Base-by-base conservation (phyloP, 768 basidiomycete species). In the Filobasidium floriforme region DNA sequence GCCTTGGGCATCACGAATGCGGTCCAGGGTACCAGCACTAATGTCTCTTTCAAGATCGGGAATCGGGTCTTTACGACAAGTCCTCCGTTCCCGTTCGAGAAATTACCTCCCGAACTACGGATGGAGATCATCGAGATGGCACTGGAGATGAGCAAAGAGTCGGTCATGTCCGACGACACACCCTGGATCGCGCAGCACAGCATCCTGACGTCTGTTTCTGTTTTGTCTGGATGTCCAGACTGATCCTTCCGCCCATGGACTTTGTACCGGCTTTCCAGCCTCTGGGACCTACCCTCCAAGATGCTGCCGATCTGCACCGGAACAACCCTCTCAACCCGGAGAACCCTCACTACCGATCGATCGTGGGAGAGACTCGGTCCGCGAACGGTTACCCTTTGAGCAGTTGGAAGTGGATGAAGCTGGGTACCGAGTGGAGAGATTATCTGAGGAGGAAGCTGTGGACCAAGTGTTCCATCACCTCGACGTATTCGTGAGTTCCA, bases 1-100 rank as follows among this genome's bases (percentile, higher is more conserved):
- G 72, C 71, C 41, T 66, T 76, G 40, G 75, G 75, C 0, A 68
- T 76, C 43, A 70, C 73, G 61, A 76, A 76, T 63, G 69, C 72
- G 9, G 41, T 71, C 29, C 73, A 74, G 46, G 72, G 70, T 37
- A 67, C 68, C 51, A 55, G 55, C 2, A 68, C 69, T n/a, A 68
- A 68, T 9, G 68, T 76, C 29, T 70, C 72, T 12, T 61, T 76
- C 64, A 70, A 73, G 61, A 68, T 76, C 60, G 75, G 75, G 19
- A 52, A 41, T 28, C 62, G 55, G 14, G 75, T 76, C 32, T 76
- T 71, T 52, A 65, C 71, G 10, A 71, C 69, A 29, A 55, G 59
- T 22, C 67, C 72, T 41, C 52, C 63, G 18, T 76, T 76, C 62
- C 70, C 70, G 6, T 63, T 74, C 10, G 60, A 41, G 12, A 41